Evolutionary conservation across 129 eudicot species (phyloP).

Genomic region (Heracleum sosnowskyi): DNA sequence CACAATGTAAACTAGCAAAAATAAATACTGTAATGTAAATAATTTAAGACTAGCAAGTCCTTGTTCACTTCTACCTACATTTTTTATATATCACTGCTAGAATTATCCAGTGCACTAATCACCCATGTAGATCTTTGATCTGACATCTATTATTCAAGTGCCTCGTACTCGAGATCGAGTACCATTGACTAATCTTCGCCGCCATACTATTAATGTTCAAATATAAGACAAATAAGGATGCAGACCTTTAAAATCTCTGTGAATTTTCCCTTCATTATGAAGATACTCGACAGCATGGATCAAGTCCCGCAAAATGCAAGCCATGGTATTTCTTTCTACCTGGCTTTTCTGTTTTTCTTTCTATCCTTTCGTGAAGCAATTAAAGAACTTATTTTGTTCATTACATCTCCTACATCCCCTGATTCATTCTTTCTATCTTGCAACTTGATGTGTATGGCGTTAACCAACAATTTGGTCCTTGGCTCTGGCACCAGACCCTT

Average conservation of each 20-base stretch:
- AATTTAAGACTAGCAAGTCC: too few species aligned
- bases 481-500: constrained; percentile 76
- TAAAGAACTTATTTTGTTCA: background rate
- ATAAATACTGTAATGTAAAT: too few species aligned
- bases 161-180: background rate
- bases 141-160: background rate
- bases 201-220: background rate
- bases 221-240: background rate
- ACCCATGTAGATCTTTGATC: too few species aligned
- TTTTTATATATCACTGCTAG: too few species aligned
- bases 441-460: constrained; percentile 43
- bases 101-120: too few species aligned
- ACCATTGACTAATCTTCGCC: background rate
- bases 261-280: constrained; percentile 93
- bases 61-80: too few species aligned
- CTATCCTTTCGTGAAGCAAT: constrained; percentile 3
- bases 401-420: background rate
- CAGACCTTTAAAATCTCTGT: constrained; percentile 88
- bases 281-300: constrained; percentile 89
- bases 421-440: constrained; percentile 14
- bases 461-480: constrained; percentile 48
- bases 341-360: background rate
- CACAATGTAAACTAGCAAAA: too few species aligned
- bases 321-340: too few species aligned
- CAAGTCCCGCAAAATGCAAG: constrained; percentile 87